Base-by-base conservation (phyloP, 495 filamentous ascomycete genomes). In the Parathielavia hyrcaniae region DNA sequence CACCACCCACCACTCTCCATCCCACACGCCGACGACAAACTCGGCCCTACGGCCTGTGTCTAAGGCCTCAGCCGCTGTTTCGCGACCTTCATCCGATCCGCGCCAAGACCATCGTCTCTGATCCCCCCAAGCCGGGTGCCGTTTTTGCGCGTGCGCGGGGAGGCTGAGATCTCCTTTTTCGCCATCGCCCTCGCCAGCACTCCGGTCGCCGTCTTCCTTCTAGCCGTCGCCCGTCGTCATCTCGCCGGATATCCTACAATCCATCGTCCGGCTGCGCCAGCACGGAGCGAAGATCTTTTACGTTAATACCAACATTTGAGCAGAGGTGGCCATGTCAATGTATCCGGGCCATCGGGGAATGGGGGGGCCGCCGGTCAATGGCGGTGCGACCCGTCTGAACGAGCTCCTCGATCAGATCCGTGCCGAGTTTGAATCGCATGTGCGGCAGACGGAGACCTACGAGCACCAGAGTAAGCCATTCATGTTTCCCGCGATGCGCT, bases 341-440 rank as follows among this genome's bases (percentile, higher is more conserved):
- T 96, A 97, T 71, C 89, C 86, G 75, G 78, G 86, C 60, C 89
- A 91, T 77, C 89, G 90, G 69, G 87, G 86, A 64, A 84, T 95
- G 79, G 86, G 85, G 65, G 83, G 86, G 16, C 71, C 71, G 54
- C 66, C 74, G 58, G 71, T 69, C 64, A 86, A 84, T 77, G 55
- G 53, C 47, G 54, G 54, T 79, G 80, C 51, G 30, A 64, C 59
- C 64, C 91, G 93, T 54, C 76, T 97, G 62, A 89, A 83, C 61
- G 93, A 98, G 77, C 81, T 97, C 61, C 77, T 98, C 65, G 92
- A 97, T 44, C 85, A 90, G 64, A 82, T 98, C 61, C 85, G 95
- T 63, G 76, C 79, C 69, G 93, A 98, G 72, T 98, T 96, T 64
- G 93, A 97, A 56, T 82, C 75, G 57, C 87, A 96, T 69, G 78